Evolutionary conservation across 805 yeast species (phyloP).

Genomic region (Hanseniaspora guilliermondii): DNA sequence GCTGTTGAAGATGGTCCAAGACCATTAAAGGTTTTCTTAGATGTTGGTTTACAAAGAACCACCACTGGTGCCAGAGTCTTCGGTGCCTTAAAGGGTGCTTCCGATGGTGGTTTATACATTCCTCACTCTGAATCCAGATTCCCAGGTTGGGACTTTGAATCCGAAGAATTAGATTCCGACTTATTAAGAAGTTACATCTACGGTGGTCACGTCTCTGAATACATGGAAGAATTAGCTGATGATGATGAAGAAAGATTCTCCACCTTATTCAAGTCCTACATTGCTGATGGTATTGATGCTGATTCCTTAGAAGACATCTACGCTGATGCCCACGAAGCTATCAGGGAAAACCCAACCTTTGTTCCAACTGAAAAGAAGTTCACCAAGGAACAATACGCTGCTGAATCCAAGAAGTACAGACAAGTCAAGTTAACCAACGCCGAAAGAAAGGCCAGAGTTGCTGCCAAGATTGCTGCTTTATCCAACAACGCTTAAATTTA

Average conservation of each 20-base stretch:
- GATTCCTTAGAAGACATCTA: constrained; percentile 93
- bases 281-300: constrained; percentile 94
- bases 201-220: constrained; percentile 99
- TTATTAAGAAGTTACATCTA: constrained; percentile 96
- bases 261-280: constrained; percentile 89
- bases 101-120: constrained; percentile 98
- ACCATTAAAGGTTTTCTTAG: constrained; percentile 99
- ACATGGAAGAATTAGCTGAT: constrained; percentile 99
- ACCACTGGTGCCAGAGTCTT: constrained; percentile 99
- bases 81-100: constrained; percentile 99
- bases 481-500: constrained; percentile 31
- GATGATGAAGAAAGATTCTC: constrained; percentile 99
- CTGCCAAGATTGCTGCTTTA: constrained; percentile 89
- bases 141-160: constrained; percentile 99
- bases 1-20: constrained; percentile 99
- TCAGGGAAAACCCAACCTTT: constrained; percentile 91
- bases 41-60: constrained; percentile 98
- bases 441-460: constrained; percentile 80
- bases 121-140: constrained; percentile 99
- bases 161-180: constrained; percentile 97
- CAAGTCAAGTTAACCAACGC: constrained; percentile 77
- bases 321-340: constrained; percentile 84
- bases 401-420: constrained; percentile 87
- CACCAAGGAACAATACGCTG: constrained; percentile 97
- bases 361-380: constrained; percentile 81